These are phyloP conservation scores for Populus tremula DNA, from an alignment of 345 rosid species.

Conservation along the genomic window DNA sequence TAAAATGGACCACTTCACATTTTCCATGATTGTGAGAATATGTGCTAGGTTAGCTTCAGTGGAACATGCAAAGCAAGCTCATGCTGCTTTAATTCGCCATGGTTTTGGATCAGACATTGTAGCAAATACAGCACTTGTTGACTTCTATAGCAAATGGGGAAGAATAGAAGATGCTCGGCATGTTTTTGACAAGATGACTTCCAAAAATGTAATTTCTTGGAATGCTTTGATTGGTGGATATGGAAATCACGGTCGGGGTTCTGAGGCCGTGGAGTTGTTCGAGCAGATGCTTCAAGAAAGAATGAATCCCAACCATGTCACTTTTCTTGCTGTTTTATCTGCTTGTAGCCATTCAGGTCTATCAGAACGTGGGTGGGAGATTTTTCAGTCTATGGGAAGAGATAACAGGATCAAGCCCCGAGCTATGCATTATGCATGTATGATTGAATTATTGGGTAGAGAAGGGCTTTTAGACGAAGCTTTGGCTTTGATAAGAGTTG, in stretches of 20 bases:
- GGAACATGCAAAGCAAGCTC: slow-evolving; percentile 78
- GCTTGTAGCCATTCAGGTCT: slow-evolving; percentile 77
- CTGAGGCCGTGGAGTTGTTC: slow-evolving; percentile 60
- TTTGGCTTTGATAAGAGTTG: slow-evolving; percentile 56
- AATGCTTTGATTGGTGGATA: slow-evolving; percentile 85
- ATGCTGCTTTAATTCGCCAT: slow-evolving; percentile 60
- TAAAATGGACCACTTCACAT: slow-evolving; percentile 70
- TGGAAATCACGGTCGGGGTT: slow-evolving; percentile 72
- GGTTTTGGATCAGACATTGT: slow-evolving; percentile 73
- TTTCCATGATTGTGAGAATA: slow-evolving; percentile 63
- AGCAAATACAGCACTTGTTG: slow-evolving; percentile 74
- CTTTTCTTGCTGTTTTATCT: slow-evolving; percentile 71
- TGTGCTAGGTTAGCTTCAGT: slow-evolving; percentile 70
- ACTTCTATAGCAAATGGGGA: slow-evolving; percentile 97
- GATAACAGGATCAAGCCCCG: slow-evolving; percentile 71
- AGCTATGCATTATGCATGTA: slow-evolving; percentile 78
- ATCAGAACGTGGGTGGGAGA: slow-evolving; percentile 67
- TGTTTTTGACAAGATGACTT: slow-evolving; percentile 64
- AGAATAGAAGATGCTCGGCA: slow-evolving; percentile 66
- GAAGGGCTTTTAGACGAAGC: slow-evolving; percentile 85
- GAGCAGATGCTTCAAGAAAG: slow-evolving; percentile 58
- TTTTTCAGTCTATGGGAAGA: slow-evolving; percentile 63
- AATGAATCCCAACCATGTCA: slow-evolving; percentile 66
- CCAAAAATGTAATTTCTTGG: slow-evolving; percentile 74
- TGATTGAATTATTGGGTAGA: slow-evolving; percentile 74